Conservation (phyloP, 2,329 filamentous ascomycete genomes). For the Diaporthe destruens region DNA sequence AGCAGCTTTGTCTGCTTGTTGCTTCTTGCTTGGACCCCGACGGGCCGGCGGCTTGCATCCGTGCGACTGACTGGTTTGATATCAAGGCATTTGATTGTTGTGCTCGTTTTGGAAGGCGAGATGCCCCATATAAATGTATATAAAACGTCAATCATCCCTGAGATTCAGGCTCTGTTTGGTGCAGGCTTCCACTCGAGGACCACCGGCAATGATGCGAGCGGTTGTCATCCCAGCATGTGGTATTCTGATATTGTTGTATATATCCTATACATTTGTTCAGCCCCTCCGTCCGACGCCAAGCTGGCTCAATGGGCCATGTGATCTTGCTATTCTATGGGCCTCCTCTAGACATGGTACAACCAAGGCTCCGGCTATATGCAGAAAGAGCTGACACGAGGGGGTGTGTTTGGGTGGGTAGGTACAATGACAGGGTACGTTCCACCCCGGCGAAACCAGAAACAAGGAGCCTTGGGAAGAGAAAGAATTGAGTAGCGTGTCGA, state of each 20-base stretch:
- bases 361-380: constrained; percentile 32
- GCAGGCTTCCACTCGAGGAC: neutral
- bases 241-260: constrained; percentile 11
- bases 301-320: constrained; percentile 5
- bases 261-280: neutral
- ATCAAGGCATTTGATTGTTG: neutral
- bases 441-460: neutral
- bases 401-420: neutral
- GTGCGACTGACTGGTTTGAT: neutral
- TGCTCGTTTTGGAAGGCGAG: neutral
- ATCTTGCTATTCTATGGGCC: constrained; percentile 23
- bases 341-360: constrained; percentile 30
- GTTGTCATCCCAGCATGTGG: neutral
- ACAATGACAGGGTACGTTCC: no score
- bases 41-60: neutral
- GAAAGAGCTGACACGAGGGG: neutral
- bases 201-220: no score
- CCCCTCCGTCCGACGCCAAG: constrained; percentile 27
- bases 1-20: neutral
- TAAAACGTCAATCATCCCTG: neutral
- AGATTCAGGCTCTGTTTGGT: no score
- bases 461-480: neutral
- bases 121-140: neutral
- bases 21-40: neutral
- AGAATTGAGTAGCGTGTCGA: constrained; percentile 28